A percentile compares a stretch with the other conserved stretches of the same genome.
These are phyloP conservation scores for Saccharomycopsis schoenii DNA, from an alignment of 805 yeast genomes.

Conservation along the genomic window DNA sequence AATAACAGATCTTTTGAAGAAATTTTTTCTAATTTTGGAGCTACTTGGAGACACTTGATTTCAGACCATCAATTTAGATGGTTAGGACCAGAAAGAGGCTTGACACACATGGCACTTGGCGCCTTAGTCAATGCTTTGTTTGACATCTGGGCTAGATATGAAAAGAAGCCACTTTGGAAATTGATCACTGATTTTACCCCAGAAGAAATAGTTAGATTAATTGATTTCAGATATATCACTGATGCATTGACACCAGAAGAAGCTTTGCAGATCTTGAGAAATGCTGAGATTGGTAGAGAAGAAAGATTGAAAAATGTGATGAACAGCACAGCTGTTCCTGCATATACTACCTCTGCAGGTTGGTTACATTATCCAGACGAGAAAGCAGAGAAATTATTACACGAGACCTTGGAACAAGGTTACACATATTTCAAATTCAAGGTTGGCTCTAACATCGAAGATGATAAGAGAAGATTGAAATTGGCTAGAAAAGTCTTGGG, in stretches of 20 bases:
- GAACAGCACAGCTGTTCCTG: constrained; percentile 31
- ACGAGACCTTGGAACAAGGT: constrained; percentile 29
- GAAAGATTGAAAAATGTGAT: constrained; percentile 27
- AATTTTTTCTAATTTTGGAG: constrained; percentile 30
- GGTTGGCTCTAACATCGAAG: constrained; percentile 30
- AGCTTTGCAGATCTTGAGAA: constrained; percentile 27
- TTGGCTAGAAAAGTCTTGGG: constrained; percentile 34
- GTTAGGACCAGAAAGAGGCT: constrained; percentile 38
- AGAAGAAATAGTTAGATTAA: constrained; percentile 31
- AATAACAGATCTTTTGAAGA: constrained; percentile 26
- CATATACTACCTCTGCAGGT: constrained; percentile 37
- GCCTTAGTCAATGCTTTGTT: constrained; percentile 33
- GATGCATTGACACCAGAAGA: constrained; percentile 36
- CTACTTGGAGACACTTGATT: constrained; percentile 32
- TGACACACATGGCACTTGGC: constrained; percentile 32
- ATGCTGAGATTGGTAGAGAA: constrained; percentile 26
- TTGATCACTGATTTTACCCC: constrained; percentile 34
- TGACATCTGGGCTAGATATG: constrained; percentile 34
- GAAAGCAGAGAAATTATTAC: constrained; percentile 28
- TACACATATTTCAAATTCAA: constrained; percentile 33
- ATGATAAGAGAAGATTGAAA: constrained; percentile 29
- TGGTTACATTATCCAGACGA: constrained; percentile 35
- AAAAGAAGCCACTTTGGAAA: constrained; percentile 33
- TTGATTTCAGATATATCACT: constrained; percentile 34
- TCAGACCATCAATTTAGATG: constrained; percentile 33